A percentile compares a stretch with the other conserved stretches of the same genome.
phyloP scores from a whole-genome alignment of 2,329 filamentous ascomycete genomes.

The Monascus ruber region DNA sequence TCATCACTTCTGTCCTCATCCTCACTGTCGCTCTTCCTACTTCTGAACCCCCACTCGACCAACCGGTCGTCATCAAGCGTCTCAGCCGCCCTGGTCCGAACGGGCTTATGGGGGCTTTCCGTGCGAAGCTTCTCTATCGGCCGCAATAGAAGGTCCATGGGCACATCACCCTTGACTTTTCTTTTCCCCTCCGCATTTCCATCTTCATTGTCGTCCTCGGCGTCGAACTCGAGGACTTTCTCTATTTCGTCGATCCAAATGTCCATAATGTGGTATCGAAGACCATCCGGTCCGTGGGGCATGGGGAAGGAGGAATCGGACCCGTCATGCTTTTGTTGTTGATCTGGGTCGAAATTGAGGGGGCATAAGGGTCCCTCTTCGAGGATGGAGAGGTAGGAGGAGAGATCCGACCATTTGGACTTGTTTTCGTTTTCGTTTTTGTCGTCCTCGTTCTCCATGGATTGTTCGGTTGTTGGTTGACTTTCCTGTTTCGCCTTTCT shows the following conservation, averaged over 20 bases:
- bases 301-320: conserved; percentile 20
- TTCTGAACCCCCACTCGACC: conserved; percentile 44
- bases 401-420: conserved; percentile 21
- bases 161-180: conserved; percentile 26
- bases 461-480: neutral
- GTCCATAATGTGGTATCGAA: conserved; percentile 79
- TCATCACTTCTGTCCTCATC: conserved; percentile 38
- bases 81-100: conserved; percentile 59
- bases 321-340: conserved; percentile 12
- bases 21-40: conserved; percentile 30
- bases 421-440: conserved; percentile 4
- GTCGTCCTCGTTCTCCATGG: conserved; percentile 1
- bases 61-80: conserved; percentile 63
- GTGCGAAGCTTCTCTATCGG: conserved; percentile 35
- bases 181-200: conserved; percentile 12
- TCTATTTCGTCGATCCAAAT: conserved; percentile 86
- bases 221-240: conserved; percentile 47
- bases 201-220: conserved; percentile 19
- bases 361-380: conserved; percentile 30
- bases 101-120: conserved; percentile 55
- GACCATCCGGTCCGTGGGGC: conserved; percentile 62
- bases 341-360: conserved; percentile 27
- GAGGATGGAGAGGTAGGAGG: conserved; percentile 28
- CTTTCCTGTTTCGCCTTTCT: conserved; percentile 6
- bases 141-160: conserved; percentile 31